phyloP scores from a whole-genome alignment of 2,329 filamentous ascomycete species.

The Neopestalotiopsis clavispora region DNA sequence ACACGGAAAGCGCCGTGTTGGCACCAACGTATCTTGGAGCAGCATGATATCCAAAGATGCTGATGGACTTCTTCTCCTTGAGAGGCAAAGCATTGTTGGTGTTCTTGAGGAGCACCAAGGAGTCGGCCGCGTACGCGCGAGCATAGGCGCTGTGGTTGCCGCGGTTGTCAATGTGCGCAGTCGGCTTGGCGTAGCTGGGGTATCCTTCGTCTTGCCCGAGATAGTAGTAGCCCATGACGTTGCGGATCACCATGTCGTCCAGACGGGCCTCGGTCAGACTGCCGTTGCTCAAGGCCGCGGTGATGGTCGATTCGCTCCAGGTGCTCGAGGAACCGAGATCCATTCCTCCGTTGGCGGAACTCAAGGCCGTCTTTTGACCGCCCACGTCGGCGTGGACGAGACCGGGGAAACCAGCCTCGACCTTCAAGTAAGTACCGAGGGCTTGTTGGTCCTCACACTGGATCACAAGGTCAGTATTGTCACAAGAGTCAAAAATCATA shows the following conservation, averaged over 20 bases:
- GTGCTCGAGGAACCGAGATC: neutral
- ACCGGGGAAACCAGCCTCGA: neutral
- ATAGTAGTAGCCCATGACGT: constrained; percentile 23
- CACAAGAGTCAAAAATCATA: neutral
- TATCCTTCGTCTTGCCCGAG: constrained; percentile 18
- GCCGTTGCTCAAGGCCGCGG: constrained; percentile 17
- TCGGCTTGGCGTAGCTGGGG: neutral
- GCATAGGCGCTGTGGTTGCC: constrained; percentile 17
- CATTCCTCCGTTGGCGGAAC: constrained; percentile 7
- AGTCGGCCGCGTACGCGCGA: constrained; percentile 50
- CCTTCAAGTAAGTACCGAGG: neutral
- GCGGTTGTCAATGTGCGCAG: constrained; percentile 16
- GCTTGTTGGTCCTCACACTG: neutral
- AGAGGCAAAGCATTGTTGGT: constrained; percentile 59
- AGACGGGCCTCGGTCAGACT: constrained; percentile 21
- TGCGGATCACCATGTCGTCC: constrained; percentile 25
- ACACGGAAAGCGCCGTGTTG: constrained; percentile 6
- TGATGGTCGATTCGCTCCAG: constrained; percentile 13
- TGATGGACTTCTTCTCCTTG: constrained; percentile 46
- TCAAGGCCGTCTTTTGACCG: neutral
- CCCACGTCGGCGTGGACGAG: neutral
- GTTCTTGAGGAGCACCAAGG: constrained; percentile 69
- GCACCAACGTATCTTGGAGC: constrained; percentile 2
- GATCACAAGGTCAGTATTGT: neutral
- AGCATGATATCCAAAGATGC: constrained; percentile 46